A percentile compares a stretch with the other conserved stretches of the same genome.
These are phyloP conservation scores for California macrophylla DNA, from an alignment of 441 rosid species.

Conservation along the genomic window DNA sequence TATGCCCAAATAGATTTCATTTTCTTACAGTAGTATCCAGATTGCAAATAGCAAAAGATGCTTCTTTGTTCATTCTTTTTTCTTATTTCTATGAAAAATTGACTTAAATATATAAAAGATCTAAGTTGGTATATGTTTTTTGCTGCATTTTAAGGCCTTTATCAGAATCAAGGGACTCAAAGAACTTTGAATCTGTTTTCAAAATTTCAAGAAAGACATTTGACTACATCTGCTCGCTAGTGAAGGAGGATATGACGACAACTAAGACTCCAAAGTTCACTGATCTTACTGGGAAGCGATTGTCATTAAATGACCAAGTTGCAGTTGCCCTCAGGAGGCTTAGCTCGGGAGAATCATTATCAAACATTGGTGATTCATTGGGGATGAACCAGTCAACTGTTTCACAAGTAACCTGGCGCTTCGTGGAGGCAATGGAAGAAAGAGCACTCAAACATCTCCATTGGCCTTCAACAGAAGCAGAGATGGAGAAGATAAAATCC, in stretches of 20 bases:
- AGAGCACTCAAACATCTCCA: constrained; percentile 56
- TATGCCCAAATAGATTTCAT: background rate
- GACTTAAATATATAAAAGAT: background rate
- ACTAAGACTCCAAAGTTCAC: constrained; percentile 46
- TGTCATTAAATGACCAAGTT: constrained; percentile 60
- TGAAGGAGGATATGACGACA: constrained; percentile 52
- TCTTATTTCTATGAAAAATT: constrained; percentile 7
- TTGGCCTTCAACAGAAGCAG: constrained; percentile 57
- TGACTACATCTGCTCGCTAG: constrained; percentile 64
- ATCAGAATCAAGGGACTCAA: constrained; percentile 30
- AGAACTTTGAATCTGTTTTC: constrained; percentile 39
- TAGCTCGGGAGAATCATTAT: constrained; percentile 70
- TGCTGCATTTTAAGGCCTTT: constrained; percentile 27
- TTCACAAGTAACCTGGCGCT: constrained; percentile 83
- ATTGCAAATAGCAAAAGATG: constrained; percentile 19
- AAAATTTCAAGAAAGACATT: constrained; percentile 68
- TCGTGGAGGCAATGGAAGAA: constrained; percentile 85
- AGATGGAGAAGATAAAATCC: constrained; percentile 42
- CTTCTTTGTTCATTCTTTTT: constrained; percentile 5
- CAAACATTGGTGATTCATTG: constrained; percentile 59
- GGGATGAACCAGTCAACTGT: constrained; percentile 73
- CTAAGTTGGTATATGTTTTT: background rate
- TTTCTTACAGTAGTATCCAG: background rate
- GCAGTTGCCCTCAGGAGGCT: constrained; percentile 84
- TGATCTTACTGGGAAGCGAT: constrained; percentile 41